Evolutionary conservation across 345 rosid species (phyloP).

Genomic region (Litchi chinensis): DNA sequence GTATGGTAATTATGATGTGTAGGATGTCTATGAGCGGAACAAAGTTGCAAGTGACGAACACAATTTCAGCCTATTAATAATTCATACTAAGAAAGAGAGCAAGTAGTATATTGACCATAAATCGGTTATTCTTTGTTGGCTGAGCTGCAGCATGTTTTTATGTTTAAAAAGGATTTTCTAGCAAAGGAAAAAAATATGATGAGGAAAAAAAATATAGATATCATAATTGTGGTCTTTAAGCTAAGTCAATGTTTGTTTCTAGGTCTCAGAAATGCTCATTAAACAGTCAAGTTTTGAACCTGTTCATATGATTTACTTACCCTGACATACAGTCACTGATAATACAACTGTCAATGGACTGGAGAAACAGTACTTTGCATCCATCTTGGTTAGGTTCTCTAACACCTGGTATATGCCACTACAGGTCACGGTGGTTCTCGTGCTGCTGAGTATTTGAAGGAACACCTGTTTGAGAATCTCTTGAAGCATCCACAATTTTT

Average conservation of each 20-base stretch:
- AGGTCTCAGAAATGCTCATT: not conserved
- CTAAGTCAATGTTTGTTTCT: not conserved
- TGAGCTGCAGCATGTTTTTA: constrained; percentile 2
- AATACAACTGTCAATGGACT: not conserved
- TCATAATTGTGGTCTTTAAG: not conserved
- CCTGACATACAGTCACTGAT: not conserved
- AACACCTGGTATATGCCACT: constrained; percentile 15
- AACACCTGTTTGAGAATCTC: constrained; percentile 90
- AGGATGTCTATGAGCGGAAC: constrained; percentile 14
- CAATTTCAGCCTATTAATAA: not conserved
- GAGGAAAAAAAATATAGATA: not conserved
- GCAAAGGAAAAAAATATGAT: not conserved
- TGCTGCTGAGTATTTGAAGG: constrained; percentile 94
- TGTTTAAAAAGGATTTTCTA: not conserved
- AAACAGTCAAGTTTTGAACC: not conserved
- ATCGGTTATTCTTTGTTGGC: not conserved
- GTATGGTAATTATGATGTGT: not conserved
- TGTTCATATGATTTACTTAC: not conserved
- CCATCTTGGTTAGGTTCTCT: not conserved
- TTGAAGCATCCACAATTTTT: constrained; percentile 83
- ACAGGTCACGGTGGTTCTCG: constrained; percentile 99
- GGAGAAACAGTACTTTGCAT: not conserved
- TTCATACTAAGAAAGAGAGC: not conserved
- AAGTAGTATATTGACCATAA: not conserved
- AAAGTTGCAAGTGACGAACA: not conserved